Base-by-base conservation (phyloP, 257 asterid genomes). In the Prunella vulgaris region DNA sequence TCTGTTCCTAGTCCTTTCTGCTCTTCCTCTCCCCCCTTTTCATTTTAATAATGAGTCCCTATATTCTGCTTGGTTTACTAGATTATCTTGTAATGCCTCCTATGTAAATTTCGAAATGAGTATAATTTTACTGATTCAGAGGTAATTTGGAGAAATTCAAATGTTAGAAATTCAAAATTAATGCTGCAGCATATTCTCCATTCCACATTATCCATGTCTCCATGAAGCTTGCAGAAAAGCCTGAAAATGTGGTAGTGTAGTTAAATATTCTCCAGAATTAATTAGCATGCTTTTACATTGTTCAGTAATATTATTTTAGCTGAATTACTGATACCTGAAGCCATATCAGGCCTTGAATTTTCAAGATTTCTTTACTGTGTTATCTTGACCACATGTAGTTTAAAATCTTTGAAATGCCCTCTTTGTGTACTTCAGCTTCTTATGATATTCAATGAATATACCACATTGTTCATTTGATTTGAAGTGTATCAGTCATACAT, bases 381-480 rank as follows among this genome's bases (percentile, higher is more conserved):
- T 24, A 18, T 52, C 57, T 22, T 20, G 22, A 28, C 57, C 35
- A 5, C 69, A 25, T 49, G 20, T 28, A 33, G 52, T 28, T n/a
- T 10, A 33, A 46, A 20, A 27, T 13, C 24, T 68, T 7, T 18
- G 27, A 6, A 24, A 22, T 28, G n/a, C 20, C 21, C 56, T 33
- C 8, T 44, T 30, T 49, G 18, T 56, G 24, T 69, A 57, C 33
- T 22, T 18, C 59, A n/a, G 27, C 10, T 46, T 49, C 54, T 56
- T 17, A 68, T 59, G 15, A 40, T 48, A 24, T 70, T 37, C 10
- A 72, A 63, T 64, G 66, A 73, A 7, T 53, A 38, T 59, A 22
- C 40, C 14, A 22, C 63, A 4, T 9, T 17, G 24, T 3, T 66
- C 28, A 44, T 56, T 42, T 75, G 44, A 4, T 27, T 69, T 69